Evolutionary conservation across 2,329 filamentous ascomycete species (phyloP).

Genomic region (Penicillium vulpinum): DNA sequence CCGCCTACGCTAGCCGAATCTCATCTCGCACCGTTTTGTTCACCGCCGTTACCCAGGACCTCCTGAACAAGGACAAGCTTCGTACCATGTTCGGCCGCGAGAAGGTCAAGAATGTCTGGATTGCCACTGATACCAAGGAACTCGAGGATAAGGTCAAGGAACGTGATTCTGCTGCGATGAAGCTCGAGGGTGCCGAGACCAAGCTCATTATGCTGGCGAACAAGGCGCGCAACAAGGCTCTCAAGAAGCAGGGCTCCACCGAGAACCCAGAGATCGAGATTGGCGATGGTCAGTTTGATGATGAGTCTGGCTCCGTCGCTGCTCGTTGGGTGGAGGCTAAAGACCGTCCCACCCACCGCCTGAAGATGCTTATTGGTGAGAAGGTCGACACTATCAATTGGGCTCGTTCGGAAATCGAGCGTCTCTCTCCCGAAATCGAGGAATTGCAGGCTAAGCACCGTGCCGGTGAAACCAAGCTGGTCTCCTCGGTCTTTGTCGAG

Average conservation of each 20-base stretch:
- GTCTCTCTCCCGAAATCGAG: constrained; percentile 70
- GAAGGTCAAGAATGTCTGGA: constrained; percentile 80
- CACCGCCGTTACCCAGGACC: constrained; percentile 76
- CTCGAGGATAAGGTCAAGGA: constrained; percentile 79
- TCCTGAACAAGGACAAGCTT: constrained; percentile 74
- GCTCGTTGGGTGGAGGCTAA: constrained; percentile 72
- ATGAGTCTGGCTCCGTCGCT: constrained; percentile 69
- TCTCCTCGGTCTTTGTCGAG: constrained; percentile 85
- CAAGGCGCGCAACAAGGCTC: constrained; percentile 65
- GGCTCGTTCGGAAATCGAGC: constrained; percentile 75
- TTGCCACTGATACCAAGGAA: constrained; percentile 73
- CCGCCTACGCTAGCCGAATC: constrained; percentile 77
- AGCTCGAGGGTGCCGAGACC: constrained; percentile 83
- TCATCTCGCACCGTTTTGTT: constrained; percentile 90
- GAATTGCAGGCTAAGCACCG: constrained; percentile 67
- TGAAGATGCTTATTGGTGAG: constrained; percentile 71
- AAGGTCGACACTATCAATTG: constrained; percentile 95
- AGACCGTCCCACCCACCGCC: constrained; percentile 73
- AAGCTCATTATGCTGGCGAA: constrained; percentile 80
- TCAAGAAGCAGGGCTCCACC: constrained; percentile 57
- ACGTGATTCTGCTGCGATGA: constrained; percentile 75
- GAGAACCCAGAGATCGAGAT: constrained; percentile 41
- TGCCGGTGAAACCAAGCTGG: constrained; percentile 62
- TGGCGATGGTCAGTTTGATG: constrained; percentile 55
- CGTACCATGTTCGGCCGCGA: constrained; percentile 76